Evolutionary conservation across 257 asterid species (phyloP).

Genomic region (Ligustrum vulgare): DNA sequence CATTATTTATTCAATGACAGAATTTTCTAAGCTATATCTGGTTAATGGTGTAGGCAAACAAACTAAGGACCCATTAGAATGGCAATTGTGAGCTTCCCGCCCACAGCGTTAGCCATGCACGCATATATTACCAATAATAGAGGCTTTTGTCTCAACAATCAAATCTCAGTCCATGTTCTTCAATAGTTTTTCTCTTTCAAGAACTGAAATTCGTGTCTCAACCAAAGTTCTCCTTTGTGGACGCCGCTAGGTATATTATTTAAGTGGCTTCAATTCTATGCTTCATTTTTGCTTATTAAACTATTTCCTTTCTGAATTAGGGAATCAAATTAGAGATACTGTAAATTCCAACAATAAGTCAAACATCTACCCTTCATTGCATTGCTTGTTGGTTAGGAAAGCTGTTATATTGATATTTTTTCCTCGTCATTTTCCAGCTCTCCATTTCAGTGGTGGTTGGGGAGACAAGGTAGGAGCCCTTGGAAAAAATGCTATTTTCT

Average conservation of each 20-base stretch:
- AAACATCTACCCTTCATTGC: neutral
- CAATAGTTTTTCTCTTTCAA: constrained; percentile 33
- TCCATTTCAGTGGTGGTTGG: no score
- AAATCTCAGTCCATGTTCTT: constrained; percentile 62
- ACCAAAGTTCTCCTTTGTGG: neutral
- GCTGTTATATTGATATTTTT: no score
- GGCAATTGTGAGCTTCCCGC: constrained; percentile 65
- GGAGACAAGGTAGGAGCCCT: no score
- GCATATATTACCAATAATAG: constrained; percentile 72
- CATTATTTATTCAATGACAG: neutral
- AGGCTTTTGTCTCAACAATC: constrained; percentile 68
- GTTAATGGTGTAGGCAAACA: constrained; percentile 43
- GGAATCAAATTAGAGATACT: neutral
- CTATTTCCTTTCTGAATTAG: neutral
- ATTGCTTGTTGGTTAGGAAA: no score
- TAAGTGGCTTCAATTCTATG: neutral
- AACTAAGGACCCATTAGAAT: constrained; percentile 35
- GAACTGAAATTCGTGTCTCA: neutral
- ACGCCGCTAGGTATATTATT: neutral
- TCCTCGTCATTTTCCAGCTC: no score
- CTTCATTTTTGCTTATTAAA: no score
- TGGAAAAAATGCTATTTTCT: no score
- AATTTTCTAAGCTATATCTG: constrained; percentile 13
- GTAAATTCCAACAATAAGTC: neutral
- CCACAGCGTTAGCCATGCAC: constrained; percentile 66